Conservation (phyloP, 805 yeast species). For the Jamesozyma jinghongensis region DNA sequence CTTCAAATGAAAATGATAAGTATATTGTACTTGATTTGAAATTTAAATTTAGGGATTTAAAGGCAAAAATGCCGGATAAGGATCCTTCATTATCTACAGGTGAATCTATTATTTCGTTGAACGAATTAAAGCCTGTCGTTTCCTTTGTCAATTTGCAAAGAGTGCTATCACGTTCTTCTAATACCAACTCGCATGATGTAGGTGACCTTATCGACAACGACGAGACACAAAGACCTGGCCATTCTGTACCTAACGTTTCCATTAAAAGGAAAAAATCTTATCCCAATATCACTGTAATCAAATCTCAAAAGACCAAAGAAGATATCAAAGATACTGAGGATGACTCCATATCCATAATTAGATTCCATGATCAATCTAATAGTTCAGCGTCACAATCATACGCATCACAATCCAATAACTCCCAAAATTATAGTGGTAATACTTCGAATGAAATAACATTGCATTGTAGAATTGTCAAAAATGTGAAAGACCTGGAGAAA, state of each 20-base stretch:
- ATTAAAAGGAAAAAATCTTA: constrained; percentile 22
- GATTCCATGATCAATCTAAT: constrained; percentile 27
- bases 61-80: constrained; percentile 43
- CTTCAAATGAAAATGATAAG: constrained; percentile 17
- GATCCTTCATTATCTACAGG: constrained; percentile 46
- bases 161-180: constrained; percentile 5
- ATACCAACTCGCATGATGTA: not conserved
- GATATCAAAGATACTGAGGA: constrained; percentile 3
- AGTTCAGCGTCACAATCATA: constrained; percentile 6
- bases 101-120: constrained; percentile 47
- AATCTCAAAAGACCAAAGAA: constrained; percentile 7
- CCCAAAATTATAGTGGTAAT: constrained; percentile 7
- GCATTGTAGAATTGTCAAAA: constrained; percentile 39
- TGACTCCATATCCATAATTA: constrained; percentile 22
- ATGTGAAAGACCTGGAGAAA: constrained; percentile 36
- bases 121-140: constrained; percentile 52
- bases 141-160: constrained; percentile 48
- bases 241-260: constrained; percentile 24
- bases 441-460: constrained; percentile 19
- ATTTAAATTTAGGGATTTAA: constrained; percentile 53
- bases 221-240: constrained; percentile 11
- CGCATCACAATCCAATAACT: not conserved
- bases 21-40: constrained; percentile 63
- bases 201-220: constrained; percentile 8
- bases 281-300: constrained; percentile 22